These are phyloP conservation scores for Fomitopsis betulina DNA, from an alignment of 1,284 basidiomycete species.

Conservation along the genomic window DNA sequence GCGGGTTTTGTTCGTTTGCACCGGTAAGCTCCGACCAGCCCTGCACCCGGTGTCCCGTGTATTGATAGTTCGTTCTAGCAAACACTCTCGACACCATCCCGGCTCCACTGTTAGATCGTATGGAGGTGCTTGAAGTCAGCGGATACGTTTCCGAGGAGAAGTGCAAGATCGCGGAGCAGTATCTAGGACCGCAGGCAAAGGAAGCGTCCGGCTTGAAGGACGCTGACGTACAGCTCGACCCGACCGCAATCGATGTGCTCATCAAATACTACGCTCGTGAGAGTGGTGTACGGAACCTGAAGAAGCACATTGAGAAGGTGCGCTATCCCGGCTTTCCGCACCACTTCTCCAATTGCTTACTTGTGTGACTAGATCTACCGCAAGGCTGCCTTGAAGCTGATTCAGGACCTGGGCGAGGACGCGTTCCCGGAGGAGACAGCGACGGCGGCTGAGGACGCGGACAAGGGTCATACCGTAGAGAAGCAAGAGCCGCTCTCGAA, in stretches of 20 bases:
- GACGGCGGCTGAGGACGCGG: constrained; percentile 26
- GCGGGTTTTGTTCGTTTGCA: constrained; percentile 96
- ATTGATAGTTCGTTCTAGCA: constrained; percentile 36
- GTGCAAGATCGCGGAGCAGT: constrained; percentile 86
- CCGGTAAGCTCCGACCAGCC: constrained; percentile 41
- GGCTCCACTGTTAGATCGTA: constrained; percentile 91
- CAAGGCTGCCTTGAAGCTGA: constrained; percentile 92
- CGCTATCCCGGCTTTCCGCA: neutral
- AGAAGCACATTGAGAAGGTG: constrained; percentile 96
- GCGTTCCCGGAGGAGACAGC: constrained; percentile 68
- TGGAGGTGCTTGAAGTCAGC: constrained; percentile 96
- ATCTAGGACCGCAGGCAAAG: constrained; percentile 93
- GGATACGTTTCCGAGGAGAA: constrained; percentile 99
- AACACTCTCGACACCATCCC: constrained; percentile 96
- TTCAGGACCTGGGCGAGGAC: constrained; percentile 88
- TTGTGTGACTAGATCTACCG: constrained; percentile 79
- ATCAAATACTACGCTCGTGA: constrained; percentile 98
- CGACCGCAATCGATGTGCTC: constrained; percentile 81
- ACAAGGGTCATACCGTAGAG: constrained; percentile 31
- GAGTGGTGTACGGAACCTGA: constrained; percentile 91
- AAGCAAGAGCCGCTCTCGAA: constrained; percentile 35
- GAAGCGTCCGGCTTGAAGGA: constrained; percentile 85
- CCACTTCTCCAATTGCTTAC: neutral
- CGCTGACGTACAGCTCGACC: constrained; percentile 76
- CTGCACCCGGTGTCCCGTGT: neutral